Percentiles rank a stretch among this genome's conserved stretches.
These are phyloP conservation scores for Chlorella sp. DNA, from an alignment of 139 green algal species.

Conservation along the genomic window DNA sequence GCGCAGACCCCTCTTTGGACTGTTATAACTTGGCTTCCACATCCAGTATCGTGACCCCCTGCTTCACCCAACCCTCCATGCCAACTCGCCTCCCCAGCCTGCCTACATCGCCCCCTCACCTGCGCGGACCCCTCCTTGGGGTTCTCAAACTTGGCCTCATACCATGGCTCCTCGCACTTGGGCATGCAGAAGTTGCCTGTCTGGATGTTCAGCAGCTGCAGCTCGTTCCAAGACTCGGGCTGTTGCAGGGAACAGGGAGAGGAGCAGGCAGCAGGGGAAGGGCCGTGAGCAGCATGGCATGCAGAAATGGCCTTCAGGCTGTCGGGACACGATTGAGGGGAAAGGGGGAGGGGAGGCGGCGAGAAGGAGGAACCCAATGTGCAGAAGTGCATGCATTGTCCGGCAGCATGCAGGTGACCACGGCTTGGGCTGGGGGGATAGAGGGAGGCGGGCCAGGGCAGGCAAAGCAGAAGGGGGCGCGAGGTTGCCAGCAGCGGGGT, in stretches of 20 bases:
- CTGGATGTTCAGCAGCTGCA: constrained; percentile 55
- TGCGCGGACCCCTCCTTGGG: constrained; percentile 53
- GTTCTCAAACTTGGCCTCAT: constrained; percentile 72
- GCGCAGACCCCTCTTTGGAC: too few species aligned
- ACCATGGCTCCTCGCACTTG: constrained; percentile 76
- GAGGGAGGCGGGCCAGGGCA: too few species aligned
- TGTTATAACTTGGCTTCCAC: background rate
- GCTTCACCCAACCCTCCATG: background rate
- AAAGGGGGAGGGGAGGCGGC: too few species aligned
- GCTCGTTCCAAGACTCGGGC: constrained; percentile 35
- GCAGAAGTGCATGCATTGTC: too few species aligned
- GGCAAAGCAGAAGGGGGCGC: too few species aligned
- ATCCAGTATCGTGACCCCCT: background rate
- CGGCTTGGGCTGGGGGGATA: too few species aligned
- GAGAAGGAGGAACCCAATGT: background rate
- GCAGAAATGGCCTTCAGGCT: background rate
- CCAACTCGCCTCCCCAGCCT: background rate
- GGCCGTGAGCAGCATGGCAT: background rate
- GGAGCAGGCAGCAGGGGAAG: background rate
- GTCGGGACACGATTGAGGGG: too few species aligned
- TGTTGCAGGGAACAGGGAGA: background rate
- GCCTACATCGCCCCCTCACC: background rate
- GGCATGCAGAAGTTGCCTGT: constrained; percentile 82
- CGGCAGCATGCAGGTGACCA: too few species aligned
- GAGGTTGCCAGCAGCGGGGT: too few species aligned